A percentile compares a stretch with the other conserved stretches of the same genome.
These are phyloP conservation scores for Podochytrium sp. DNA, from an alignment of 192 early-diverging fungal genomes.

Conservation along the genomic window DNA sequence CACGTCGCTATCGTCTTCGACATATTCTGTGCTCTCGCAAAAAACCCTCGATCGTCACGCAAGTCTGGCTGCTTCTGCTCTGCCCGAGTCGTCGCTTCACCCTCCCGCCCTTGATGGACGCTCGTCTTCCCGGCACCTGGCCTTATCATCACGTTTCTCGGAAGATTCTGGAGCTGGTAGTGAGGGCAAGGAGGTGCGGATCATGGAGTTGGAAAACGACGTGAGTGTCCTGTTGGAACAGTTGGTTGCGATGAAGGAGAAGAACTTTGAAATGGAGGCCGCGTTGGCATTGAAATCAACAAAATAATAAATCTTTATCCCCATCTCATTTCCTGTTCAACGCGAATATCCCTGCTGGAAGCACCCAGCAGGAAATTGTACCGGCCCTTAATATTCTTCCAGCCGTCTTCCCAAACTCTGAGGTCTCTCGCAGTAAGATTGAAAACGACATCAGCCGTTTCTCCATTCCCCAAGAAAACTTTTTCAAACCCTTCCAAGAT, in stretches of 20 bases:
- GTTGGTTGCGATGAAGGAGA: constrained; percentile 19
- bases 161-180: not conserved
- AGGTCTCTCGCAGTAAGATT: constrained; percentile 1
- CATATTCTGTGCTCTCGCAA: not conserved
- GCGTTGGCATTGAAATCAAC: not conserved
- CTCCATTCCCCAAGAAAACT: constrained; percentile 7
- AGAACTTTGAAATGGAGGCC: constrained; percentile 27
- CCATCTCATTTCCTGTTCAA: not conserved
- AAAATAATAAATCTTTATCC: no score
- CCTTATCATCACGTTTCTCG: not conserved
- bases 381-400: constrained; percentile 11
- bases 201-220: constrained; percentile 28
- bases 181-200: constrained; percentile 14
- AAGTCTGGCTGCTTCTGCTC: not conserved
- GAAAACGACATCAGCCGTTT: constrained; percentile 5
- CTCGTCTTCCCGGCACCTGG: not conserved
- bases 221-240: constrained; percentile 25
- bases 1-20: not conserved
- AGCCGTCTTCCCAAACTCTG: constrained; percentile 17
- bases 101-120: not conserved
- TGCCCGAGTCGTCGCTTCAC: not conserved
- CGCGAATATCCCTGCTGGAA: constrained; percentile 19
- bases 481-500: constrained; percentile 35
- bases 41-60: not conserved
- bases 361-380: constrained; percentile 27